Percentiles rank a stretch among this genome's conserved stretches.
Evolutionary conservation across 2,329 filamentous ascomycete genomes (phyloP).

Genomic region (Colletotrichum tanaceti): DNA sequence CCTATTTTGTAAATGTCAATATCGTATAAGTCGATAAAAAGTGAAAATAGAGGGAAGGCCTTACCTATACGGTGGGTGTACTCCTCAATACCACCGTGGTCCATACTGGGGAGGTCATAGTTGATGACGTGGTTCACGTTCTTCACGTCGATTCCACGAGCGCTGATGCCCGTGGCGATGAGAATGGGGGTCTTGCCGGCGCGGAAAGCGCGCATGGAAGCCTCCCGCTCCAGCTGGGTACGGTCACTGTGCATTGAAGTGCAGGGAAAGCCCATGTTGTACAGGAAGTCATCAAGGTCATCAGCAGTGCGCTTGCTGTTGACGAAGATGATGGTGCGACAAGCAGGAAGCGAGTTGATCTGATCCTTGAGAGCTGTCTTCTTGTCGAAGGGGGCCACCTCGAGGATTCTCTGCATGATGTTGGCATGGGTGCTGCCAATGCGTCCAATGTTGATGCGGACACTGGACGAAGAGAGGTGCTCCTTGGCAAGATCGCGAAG

Average conservation of each 20-base stretch:
- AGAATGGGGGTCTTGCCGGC: conserved; percentile 80
- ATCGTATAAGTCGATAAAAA: not conserved
- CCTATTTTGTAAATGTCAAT: conserved; percentile 59
- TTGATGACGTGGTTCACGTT: conserved; percentile 95
- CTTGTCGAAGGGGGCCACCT: conserved; percentile 74
- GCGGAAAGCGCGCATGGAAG: conserved; percentile 88
- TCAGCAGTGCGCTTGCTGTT: conserved; percentile 85
- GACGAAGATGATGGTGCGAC: conserved; percentile 89
- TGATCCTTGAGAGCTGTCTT: conserved; percentile 77
- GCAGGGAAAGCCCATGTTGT: conserved; percentile 80
- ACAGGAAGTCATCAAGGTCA: conserved; percentile 87
- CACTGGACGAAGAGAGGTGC: conserved; percentile 78
- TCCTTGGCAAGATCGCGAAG: conserved; percentile 81
- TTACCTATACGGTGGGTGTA: conserved; percentile 94
- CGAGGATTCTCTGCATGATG: conserved; percentile 82
- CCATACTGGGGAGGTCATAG: conserved; percentile 81
- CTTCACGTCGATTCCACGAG: conserved; percentile 88
- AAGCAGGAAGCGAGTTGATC: conserved; percentile 75
- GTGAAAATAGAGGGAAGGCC: conserved; percentile 39
- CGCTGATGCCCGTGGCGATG: conserved; percentile 86
- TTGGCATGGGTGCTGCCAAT: conserved; percentile 85
- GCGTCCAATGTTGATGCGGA: conserved; percentile 88
- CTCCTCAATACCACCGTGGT: conserved; percentile 89
- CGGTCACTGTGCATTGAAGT: conserved; percentile 91
- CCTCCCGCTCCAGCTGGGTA: conserved; percentile 91